Percentiles rank a stretch among this genome's conserved stretches.
phyloP scores from a whole-genome alignment of 2,329 filamentous ascomycete species.

The Hypoxylon sp. region DNA sequence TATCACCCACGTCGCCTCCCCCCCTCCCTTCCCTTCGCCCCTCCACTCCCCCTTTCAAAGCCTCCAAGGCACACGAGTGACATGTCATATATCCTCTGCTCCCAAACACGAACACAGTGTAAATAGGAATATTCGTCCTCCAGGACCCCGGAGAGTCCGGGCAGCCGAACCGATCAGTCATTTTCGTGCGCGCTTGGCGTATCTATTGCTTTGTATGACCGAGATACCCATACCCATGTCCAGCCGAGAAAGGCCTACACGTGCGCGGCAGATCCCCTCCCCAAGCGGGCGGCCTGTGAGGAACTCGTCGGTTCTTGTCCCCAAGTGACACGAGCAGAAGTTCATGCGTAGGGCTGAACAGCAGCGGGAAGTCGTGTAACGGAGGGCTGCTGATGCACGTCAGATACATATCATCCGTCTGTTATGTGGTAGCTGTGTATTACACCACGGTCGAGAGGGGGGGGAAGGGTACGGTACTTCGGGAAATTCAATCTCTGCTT shows the following conservation, averaged over 20 bases:
- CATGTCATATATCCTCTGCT: conserved; percentile 23
- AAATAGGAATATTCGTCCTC: conserved; percentile 2
- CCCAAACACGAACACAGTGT: conserved; percentile 34
- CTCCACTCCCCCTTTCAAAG: not conserved
- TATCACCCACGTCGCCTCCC: not conserved
- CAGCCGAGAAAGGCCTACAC: too few relatives aligned
- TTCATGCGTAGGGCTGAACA: conserved; percentile 36
- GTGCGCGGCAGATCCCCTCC: too few relatives aligned
- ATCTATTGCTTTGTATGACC: conserved; percentile 10
- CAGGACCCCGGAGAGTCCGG: not conserved
- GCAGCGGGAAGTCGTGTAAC: conserved; percentile 37
- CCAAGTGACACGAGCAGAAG: conserved; percentile 30
- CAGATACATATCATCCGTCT: conserved; percentile 33
- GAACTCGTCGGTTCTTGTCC: conserved; percentile 15
- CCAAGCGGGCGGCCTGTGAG: conserved; percentile 17
- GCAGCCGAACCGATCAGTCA: conserved; percentile 24
- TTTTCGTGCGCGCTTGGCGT: conserved; percentile 10
- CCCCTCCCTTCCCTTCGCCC: not conserved
- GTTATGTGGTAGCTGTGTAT: conserved; percentile 12
- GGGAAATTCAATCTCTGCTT: conserved; percentile 22
- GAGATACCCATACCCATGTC: conserved; percentile 18
- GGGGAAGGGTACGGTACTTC: conserved; percentile 7
- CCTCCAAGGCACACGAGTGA: conserved; percentile 17
- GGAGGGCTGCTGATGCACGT: conserved; percentile 32
- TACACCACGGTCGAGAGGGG: conserved; percentile 11